A percentile compares a stretch with the other conserved stretches of the same genome.
Evolutionary conservation across 2,329 filamentous ascomycete species (phyloP).

Genomic region (Aspergillus sp.): DNA sequence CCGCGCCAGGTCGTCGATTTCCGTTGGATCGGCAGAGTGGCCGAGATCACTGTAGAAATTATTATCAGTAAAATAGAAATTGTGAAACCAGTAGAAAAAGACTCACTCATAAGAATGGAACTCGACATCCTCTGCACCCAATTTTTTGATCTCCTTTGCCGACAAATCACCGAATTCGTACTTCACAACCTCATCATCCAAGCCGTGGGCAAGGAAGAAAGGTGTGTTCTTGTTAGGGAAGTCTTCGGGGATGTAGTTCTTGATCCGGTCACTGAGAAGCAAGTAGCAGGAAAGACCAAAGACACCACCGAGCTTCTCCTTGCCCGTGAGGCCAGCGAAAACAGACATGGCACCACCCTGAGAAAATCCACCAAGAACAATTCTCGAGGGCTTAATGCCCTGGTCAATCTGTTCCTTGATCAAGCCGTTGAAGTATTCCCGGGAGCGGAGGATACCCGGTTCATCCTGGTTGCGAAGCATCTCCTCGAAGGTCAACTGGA

Average conservation of each 20-base stretch:
- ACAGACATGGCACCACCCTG: constrained; percentile 86
- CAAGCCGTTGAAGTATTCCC: constrained; percentile 71
- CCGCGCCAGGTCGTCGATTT: constrained; percentile 75
- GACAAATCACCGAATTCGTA: constrained; percentile 65
- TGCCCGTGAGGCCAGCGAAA: constrained; percentile 70
- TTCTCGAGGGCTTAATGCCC: constrained; percentile 75
- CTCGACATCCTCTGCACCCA: constrained; percentile 65
- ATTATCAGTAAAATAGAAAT: constrained; percentile 5
- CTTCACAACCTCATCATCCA: constrained; percentile 67
- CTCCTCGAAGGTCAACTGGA: constrained; percentile 38
- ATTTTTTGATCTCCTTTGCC: constrained; percentile 59
- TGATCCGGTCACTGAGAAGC: constrained; percentile 62
- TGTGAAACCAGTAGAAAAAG: neutral
- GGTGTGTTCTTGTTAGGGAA: constrained; percentile 69
- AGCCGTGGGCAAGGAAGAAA: constrained; percentile 87
- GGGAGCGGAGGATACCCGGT: constrained; percentile 66
- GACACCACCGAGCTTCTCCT: constrained; percentile 76
- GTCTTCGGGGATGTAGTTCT: constrained; percentile 50
- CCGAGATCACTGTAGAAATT: constrained; percentile 53
- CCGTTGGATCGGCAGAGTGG: constrained; percentile 71
- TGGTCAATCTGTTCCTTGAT: constrained; percentile 75
- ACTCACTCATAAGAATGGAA: constrained; percentile 72
- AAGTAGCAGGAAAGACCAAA: constrained; percentile 82
- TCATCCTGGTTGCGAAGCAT: constrained; percentile 47
- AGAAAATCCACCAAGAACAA: constrained; percentile 65